A percentile compares a stretch with the other conserved stretches of the same genome.
These are phyloP conservation scores for Cystobasidiaceae sp. DNA, from an alignment of 1,284 basidiomycete genomes.

Conservation along the genomic window DNA sequence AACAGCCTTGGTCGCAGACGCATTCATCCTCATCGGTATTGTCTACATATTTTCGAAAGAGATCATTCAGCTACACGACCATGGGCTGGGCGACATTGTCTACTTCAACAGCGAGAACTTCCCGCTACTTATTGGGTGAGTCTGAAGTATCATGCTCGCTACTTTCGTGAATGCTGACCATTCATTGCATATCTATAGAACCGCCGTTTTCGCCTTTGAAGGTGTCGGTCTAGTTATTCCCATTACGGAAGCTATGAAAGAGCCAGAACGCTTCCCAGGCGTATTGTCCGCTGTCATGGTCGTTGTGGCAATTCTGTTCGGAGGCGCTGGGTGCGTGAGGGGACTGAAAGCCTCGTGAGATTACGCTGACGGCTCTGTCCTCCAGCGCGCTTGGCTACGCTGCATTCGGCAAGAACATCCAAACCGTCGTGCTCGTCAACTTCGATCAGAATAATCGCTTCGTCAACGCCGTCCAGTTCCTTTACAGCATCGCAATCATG, in stretches of 20 bases:
- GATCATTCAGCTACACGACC: constrained; percentile 58
- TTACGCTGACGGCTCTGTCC: constrained; percentile 6
- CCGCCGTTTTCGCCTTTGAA: constrained; percentile 97
- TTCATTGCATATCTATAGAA: constrained; percentile 52
- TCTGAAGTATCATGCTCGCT: constrained; percentile 31
- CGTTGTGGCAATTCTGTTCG: constrained; percentile 73
- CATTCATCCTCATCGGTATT: constrained; percentile 82
- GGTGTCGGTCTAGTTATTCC: constrained; percentile 96
- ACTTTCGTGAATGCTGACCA: not conserved
- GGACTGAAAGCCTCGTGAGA: constrained; percentile 79
- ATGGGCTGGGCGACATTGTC: constrained; percentile 76
- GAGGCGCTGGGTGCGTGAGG: constrained; percentile 61
- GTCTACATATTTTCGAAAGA: constrained; percentile 59
- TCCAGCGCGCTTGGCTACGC: constrained; percentile 43
- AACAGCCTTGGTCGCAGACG: constrained; percentile 88
- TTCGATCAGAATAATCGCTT: constrained; percentile 77
- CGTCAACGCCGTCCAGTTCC: constrained; percentile 71
- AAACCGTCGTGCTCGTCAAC: constrained; percentile 94
- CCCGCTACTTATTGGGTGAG: constrained; percentile 83
- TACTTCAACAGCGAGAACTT: constrained; percentile 86
- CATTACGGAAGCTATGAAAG: constrained; percentile 87
- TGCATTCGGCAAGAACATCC: constrained; percentile 51
- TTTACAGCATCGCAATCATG: constrained; percentile 77
- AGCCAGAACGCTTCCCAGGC: constrained; percentile 85
- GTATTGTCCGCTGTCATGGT: constrained; percentile 89